Percentiles rank a stretch among this genome's conserved stretches.
Conservation (phyloP, 345 rosid species). For the Heritiera littoralis region DNA sequence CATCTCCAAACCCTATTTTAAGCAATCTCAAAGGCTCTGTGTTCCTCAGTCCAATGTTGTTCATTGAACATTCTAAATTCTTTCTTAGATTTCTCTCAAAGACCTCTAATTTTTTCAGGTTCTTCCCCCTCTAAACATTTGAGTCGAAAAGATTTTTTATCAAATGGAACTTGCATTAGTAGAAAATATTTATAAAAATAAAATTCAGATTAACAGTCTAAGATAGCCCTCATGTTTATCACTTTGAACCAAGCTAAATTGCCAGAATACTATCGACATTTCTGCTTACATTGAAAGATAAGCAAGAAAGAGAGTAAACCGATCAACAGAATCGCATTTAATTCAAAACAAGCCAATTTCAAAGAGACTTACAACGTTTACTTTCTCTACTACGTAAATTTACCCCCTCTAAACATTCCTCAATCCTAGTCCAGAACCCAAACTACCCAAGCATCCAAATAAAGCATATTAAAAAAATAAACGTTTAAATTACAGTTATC, state of each 20-base stretch:
- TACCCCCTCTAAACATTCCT: neutral
- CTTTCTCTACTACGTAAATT: neutral
- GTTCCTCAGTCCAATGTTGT: neutral
- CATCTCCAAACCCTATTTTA: neutral
- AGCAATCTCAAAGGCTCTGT: neutral
- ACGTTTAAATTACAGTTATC: neutral
- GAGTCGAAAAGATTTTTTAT: neutral
- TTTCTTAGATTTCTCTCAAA: neutral
- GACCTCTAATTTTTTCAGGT: neutral
- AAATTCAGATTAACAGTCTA: neutral
- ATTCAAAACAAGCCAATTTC: neutral
- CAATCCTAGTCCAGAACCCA: neutral
- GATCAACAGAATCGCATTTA: neutral
- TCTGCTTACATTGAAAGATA: neutral
- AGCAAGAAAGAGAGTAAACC: neutral
- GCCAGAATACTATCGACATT: neutral
- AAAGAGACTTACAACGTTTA: neutral
- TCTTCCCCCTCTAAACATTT: neutral
- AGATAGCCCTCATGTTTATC: neutral
- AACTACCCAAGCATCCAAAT: neutral
- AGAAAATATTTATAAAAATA: neutral
- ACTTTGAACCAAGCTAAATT: neutral
- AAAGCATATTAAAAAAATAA: neutral
- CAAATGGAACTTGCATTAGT: neutral
- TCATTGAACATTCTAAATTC: neutral